A percentile compares a stretch with the other conserved stretches of the same genome.
Evolutionary conservation across 352 stramenopile genomes (phyloP).

Genomic region (Phytopythium kandeliae): DNA sequence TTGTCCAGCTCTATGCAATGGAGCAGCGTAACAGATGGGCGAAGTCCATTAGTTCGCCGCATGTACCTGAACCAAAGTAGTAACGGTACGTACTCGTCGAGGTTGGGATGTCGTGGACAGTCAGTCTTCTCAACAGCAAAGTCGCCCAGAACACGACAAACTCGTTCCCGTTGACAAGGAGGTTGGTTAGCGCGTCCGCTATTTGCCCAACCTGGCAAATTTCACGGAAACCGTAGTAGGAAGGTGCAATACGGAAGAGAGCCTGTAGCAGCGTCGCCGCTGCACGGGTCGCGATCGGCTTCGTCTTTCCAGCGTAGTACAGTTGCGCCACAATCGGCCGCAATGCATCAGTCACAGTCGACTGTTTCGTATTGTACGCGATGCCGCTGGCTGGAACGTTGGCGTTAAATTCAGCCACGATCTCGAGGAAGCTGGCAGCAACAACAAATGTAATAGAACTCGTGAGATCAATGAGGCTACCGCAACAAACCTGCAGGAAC

Average conservation of each 20-base stretch:
- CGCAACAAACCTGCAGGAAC: neutral
- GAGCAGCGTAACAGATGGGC: no score
- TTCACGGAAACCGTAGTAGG: conserved; percentile 82
- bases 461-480: neutral
- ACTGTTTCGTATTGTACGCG: conserved; percentile 78
- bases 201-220: conserved; percentile 74
- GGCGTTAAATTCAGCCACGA: conserved; percentile 87
- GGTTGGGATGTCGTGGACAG: conserved; percentile 29
- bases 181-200: conserved; percentile 68
- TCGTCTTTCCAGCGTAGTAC: conserved; percentile 64
- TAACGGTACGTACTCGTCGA: conserved; percentile 34
- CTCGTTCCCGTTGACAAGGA: conserved; percentile 75
- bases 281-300: conserved; percentile 53
- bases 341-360: conserved; percentile 67
- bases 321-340: conserved; percentile 77
- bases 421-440: conserved; percentile 58
- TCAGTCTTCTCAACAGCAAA: conserved; percentile 59
- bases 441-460: no score
- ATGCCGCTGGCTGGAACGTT: conserved; percentile 86
- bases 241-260: conserved; percentile 82
- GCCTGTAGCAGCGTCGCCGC: conserved; percentile 77
- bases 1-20: conserved; percentile 33
- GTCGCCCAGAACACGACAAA: conserved; percentile 87
- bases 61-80: conserved; percentile 5
- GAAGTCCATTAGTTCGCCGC: conserved; percentile 1